Base-by-base conservation (phyloP, 371 early-diverging fungal genomes). In the Mucor racemosus region DNA sequence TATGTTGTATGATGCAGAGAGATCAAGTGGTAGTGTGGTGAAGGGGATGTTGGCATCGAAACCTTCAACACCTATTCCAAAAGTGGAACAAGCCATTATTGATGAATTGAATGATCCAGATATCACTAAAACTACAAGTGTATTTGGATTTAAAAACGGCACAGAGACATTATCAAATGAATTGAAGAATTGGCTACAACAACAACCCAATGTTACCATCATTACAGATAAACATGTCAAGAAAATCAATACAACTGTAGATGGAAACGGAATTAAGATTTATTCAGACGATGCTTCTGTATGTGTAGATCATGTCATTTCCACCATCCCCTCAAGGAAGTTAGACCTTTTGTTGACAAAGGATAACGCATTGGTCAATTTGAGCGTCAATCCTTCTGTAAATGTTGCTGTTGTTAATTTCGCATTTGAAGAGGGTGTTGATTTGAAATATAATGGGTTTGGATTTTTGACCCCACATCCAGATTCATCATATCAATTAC, bases 401-500 rank as follows among this genome's bases (percentile, higher is more conserved):
- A 84, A 87, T 61, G 95, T 97, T 0, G 95, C 90, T 0, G 94
- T 95, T 5, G 93, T 93, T 17, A 95, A 95, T 58, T 76, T 95
- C 17, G 86, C 91, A 1, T 95, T 88, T 73, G 56, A 69, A 2
- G 44, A 44, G 44, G 31, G 1, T n/a, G 35, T n/a, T 0, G 10
- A 58, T 14, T 76, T 42, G 56, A 78, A 87, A 7, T 77, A 87
- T 35, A 76, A 85, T 41, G 97, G 96, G 0, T 96, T 95, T 78
- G 96, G 97, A 0, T 95, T 92, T 67, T 82, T 96, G 53, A 86
- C 94, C 0, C 96, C 96, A 0, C 76, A 82, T 60, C 80, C 83
- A 14, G 73, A 76, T 17, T 79, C 82, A 5, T 56, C 77, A 7
- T 61, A 74, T 14, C 65, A 66, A 5, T 31, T 69, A n/a, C 79